Evolutionary conservation across 495 filamentous ascomycete genomes (phyloP).

Genomic region (Aspergillus hancockii): DNA sequence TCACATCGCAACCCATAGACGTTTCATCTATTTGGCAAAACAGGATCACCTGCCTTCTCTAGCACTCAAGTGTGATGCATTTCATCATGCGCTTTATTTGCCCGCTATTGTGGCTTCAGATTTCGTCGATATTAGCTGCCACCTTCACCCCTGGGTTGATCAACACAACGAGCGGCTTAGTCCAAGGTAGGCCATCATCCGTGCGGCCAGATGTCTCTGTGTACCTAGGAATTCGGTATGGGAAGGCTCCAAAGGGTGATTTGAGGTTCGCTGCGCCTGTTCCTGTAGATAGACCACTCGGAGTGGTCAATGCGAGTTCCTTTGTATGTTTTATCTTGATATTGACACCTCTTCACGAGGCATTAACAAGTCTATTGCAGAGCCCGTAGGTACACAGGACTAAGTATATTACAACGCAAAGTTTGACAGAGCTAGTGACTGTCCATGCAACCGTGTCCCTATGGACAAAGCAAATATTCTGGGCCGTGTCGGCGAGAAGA

Average conservation of each 20-base stretch:
- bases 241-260: conserved; percentile 27
- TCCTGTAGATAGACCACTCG: conserved; percentile 10
- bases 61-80: too few relatives aligned
- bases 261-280: conserved; percentile 32
- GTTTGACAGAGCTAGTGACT: conserved; percentile 10
- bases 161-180: conserved; percentile 34
- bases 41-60: too few relatives aligned
- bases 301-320: conserved; percentile 23
- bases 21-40: too few relatives aligned
- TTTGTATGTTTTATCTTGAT: too few relatives aligned
- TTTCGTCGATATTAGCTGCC: conserved; percentile 1
- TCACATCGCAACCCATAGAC: too few relatives aligned
- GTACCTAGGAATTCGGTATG: conserved; percentile 50
- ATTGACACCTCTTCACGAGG: background rate
- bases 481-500: conserved; percentile 19
- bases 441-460: conserved; percentile 18
- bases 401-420: background rate
- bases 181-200: conserved; percentile 46
- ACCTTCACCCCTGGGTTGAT: conserved; percentile 12
- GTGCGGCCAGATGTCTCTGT: conserved; percentile 39
- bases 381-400: conserved; percentile 4
- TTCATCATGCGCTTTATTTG: too few relatives aligned
- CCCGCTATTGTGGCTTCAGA: background rate
- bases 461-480: conserved; percentile 18
- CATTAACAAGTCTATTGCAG: background rate